Evolutionary conservation across 2,329 filamentous ascomycete species (phyloP), one percentile per base, ranked within the genome.

Genomic region (Nothomitra cinnamomea): DNA sequence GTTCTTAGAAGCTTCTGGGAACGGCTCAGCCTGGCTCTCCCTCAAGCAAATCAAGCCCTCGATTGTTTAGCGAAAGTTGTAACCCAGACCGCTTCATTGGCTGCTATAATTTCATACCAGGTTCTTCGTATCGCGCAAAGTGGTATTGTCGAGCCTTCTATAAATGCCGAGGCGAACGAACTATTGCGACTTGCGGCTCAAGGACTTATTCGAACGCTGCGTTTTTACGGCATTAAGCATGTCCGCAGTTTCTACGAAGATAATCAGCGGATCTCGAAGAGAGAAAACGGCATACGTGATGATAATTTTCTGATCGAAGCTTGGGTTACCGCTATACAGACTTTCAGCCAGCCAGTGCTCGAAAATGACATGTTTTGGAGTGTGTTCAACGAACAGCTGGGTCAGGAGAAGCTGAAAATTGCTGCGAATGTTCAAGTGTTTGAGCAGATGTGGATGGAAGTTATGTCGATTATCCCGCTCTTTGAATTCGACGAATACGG

Each of bases 391-490:
- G 59, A 63, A 28, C 66, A 61, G 57, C 64, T 66, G 32, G 53
- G 58, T 38, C 24, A 55, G 42, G 58, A 51, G 63, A 70, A 15
- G 65, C 73, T 53, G 58, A 61, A 45, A 56, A 67, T 42, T 10
- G 40, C 55, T 4, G 57, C 55, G 35, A 59, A 68, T 43, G 56
- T 71, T 19, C 54, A 51, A 2, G 55, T 52, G 25, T 52, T 71
- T 6, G 70, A 72, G 56, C 58, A 55, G 38, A 58, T 57, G 21
- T 72, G 70, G 70, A 61, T 60, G 40, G 65, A 66, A n/a, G 41
- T 77, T 1, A 78, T 79, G 58, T 70, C 68, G 1, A 58, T 76
- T 1, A 65, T 80, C 12, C 77, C 78, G 1, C 67, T 76, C 15
- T 62, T 70, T 6, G 75, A 78, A 56, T 63, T 82, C 21, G 73